Conservation (phyloP, 2,329 filamentous ascomycete species). For the Arthroderma sp. region DNA sequence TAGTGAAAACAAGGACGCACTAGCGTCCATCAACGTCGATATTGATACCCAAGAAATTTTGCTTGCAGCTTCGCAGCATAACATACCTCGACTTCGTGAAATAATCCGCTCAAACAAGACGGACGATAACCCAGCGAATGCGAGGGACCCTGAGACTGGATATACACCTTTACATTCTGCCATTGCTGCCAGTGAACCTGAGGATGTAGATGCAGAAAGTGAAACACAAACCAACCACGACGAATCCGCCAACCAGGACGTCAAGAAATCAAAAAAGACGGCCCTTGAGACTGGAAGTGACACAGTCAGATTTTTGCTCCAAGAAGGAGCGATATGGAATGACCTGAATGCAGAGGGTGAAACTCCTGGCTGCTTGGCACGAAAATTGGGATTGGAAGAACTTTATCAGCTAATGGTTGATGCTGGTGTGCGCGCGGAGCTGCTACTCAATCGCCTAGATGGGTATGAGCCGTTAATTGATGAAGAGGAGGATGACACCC, state of each 20-base stretch:
- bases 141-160: constrained; percentile 72
- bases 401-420: constrained; percentile 77
- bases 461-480: constrained; percentile 59
- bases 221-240: constrained; percentile 16
- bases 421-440: constrained; percentile 79
- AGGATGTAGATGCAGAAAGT: constrained; percentile 15
- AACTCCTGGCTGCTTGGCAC: constrained; percentile 80
- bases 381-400: constrained; percentile 49
- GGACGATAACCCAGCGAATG: constrained; percentile 48
- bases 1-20: background rate
- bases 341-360: constrained; percentile 76
- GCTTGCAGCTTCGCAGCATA: constrained; percentile 52
- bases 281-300: constrained; percentile 48
- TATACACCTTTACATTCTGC: constrained; percentile 83
- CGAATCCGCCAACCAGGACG: constrained; percentile 16
- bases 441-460: constrained; percentile 70
- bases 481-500: constrained; percentile 24
- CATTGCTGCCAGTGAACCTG: constrained; percentile 56
- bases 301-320: constrained; percentile 61
- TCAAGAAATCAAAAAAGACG: no score
- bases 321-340: constrained; percentile 94
- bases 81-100: constrained; percentile 53
- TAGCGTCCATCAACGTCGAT: constrained; percentile 19
- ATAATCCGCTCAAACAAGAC: constrained; percentile 46
- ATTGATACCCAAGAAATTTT: constrained; percentile 46